Base-by-base conservation (phyloP, 129 eudicot species). In the Pseudognaphalium luteoalbum region DNA sequence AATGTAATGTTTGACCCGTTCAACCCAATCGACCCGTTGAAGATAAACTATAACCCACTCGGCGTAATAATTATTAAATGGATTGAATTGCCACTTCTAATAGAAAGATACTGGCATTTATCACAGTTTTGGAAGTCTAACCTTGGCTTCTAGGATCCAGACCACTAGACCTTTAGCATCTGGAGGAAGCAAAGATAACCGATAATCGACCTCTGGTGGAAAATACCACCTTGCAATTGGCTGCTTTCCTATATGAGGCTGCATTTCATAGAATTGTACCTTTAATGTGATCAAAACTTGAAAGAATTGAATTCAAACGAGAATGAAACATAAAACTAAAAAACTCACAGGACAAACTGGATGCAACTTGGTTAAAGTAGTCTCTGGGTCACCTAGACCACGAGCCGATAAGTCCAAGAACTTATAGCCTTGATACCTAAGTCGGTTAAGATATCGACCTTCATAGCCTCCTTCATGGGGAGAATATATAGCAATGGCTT, bases 181-280 rank as follows among this genome's bases (percentile, higher is more conserved):
- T 58, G 98, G 86, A 60, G 97, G 97, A 62, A 93, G 95, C 52
- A 89, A 79, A 33, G 94, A 87, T 15, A 93, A 88, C 81, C 98
- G 88, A 75, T 93, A 93, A 88, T 93, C 98, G 77, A 93, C 93
- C 83, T 93, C 98, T 32, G 98, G 98, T 50, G 98, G 98, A 71
- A 87, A 90, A 80, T 88, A 90, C 98, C 98, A 93, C 64, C 97
- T 83, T 0, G 97, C 97, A 70, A 93, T 90, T 1, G 98, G 97
- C 72, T 93, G 98, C 90, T 93, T 93, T 66, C 98, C 98, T 6
- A 93, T 17, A 71, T 93, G 96, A 87, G 98, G 79, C 98, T 93
- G 88, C 79, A 82, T 44, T n/a, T n/a, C n/a, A 76, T 20, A 22
- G 4, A 37, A 8, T 52, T 30, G 8, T 50, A 15, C 15, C 54